Percentiles rank a stretch among this genome's conserved stretches.
These are phyloP conservation scores for Ophiosphaerella narmari DNA, from an alignment of 2,329 filamentous ascomycete genomes.

Conservation along the genomic window DNA sequence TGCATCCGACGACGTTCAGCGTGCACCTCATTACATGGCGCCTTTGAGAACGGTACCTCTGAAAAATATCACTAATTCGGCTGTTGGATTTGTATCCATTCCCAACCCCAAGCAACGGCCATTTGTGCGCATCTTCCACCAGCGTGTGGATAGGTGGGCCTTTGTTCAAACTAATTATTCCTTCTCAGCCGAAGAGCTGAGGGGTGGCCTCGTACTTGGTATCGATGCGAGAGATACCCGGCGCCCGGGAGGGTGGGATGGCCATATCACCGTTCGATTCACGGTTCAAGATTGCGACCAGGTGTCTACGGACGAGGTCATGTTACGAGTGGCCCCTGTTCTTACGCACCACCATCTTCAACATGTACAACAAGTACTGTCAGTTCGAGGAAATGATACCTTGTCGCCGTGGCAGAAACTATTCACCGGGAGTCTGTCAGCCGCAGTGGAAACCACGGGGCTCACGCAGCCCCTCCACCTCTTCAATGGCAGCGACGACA, in stretches of 20 bases:
- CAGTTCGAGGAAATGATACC: slow-evolving; percentile 13
- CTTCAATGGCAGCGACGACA: slow-evolving; percentile 27
- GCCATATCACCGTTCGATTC: slow-evolving; percentile 24
- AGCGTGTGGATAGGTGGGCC: slow-evolving; percentile 3
- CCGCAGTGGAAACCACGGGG: slow-evolving; percentile 9
- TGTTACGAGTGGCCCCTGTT: slow-evolving; percentile 46
- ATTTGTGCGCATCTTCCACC: slow-evolving; percentile 8
- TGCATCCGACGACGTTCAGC: slow-evolving; percentile 41
- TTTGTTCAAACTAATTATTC: slow-evolving; percentile 10
- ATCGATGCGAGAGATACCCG: slow-evolving; percentile 43
- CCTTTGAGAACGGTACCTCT: slow-evolving; percentile 41
- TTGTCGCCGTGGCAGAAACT: not conserved
- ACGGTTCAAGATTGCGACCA: slow-evolving; percentile 26
- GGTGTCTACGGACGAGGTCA: slow-evolving; percentile 31
- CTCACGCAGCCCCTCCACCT: slow-evolving; percentile 24
- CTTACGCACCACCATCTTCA: slow-evolving; percentile 48
- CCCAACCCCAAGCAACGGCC: slow-evolving; percentile 6
- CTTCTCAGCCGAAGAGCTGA: slow-evolving; percentile 36
- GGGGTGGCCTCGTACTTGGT: slow-evolving; percentile 40
- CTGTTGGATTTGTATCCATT: slow-evolving; percentile 2
- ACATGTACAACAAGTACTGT: slow-evolving; percentile 31
- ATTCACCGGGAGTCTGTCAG: slow-evolving; percentile 25
- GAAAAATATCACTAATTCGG: not conserved
- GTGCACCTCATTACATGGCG: slow-evolving; percentile 38
- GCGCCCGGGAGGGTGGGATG: slow-evolving; percentile 14